These are phyloP conservation scores for Ogataea siamensis DNA, from an alignment of 805 yeast genomes.

Conservation along the genomic window DNA sequence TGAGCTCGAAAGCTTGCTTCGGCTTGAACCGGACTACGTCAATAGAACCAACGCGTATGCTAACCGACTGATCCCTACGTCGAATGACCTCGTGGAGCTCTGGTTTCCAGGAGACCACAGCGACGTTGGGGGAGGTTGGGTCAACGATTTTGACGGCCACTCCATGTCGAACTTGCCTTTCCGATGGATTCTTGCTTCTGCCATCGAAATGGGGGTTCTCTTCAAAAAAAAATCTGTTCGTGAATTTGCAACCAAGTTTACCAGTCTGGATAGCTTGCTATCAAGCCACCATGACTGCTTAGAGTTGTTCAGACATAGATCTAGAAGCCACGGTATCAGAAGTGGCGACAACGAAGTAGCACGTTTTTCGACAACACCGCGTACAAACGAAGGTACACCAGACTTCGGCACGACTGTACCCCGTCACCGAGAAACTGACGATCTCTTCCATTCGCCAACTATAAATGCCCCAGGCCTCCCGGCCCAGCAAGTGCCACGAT, in stretches of 20 bases:
- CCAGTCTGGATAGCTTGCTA: slow-evolving; percentile 42
- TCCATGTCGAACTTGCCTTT: slow-evolving; percentile 49
- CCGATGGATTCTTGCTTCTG: slow-evolving; percentile 60
- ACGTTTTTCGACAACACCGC: too few species aligned
- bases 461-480: slow-evolving; percentile 24
- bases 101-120: slow-evolving; percentile 74
- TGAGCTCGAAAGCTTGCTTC: slow-evolving; percentile 6
- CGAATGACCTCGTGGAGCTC: slow-evolving; percentile 45
- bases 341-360: too few species aligned
- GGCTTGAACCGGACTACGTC: slow-evolving; percentile 11
- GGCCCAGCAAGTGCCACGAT: slow-evolving; percentile 21
- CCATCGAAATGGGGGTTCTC: slow-evolving; percentile 47
- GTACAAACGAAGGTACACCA: too few species aligned
- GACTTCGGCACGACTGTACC: too few species aligned
- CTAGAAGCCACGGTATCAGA: background rate
- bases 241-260: slow-evolving; percentile 40
- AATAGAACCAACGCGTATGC: slow-evolving; percentile 25
- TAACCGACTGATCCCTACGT: slow-evolving; percentile 7
- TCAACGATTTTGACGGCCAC: slow-evolving; percentile 43
- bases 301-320: slow-evolving; percentile 23
- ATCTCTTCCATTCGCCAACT: slow-evolving; percentile 17
- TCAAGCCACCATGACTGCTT: slow-evolving; percentile 54
- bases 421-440: background rate
- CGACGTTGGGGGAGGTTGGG: slow-evolving; percentile 71
- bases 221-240: slow-evolving; percentile 42